Conservation (phyloP, 306 rosid species). For the Rubus parviflorus region DNA sequence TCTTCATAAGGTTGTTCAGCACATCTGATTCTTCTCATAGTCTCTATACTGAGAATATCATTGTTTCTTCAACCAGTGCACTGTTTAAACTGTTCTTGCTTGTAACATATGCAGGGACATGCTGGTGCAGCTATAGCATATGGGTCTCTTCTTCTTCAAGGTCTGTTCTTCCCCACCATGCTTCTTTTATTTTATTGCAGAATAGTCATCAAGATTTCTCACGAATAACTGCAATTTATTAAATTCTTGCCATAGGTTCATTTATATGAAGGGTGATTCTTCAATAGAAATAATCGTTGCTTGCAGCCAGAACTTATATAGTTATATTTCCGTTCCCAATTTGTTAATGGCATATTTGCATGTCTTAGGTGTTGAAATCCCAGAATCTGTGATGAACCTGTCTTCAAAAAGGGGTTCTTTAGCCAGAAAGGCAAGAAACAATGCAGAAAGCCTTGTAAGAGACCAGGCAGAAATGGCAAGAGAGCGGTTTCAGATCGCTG, state of each 20-base stretch:
- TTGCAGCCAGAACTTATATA: neutral
- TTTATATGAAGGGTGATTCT: neutral
- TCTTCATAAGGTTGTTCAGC: neutral
- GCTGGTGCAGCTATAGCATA: slow-evolving; percentile 89
- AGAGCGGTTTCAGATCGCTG: slow-evolving; percentile 80
- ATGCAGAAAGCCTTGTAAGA: slow-evolving; percentile 34
- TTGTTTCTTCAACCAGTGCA: neutral
- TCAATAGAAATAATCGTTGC: neutral
- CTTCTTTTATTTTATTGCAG: slow-evolving; percentile 11
- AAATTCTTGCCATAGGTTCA: neutral
- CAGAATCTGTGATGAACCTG: slow-evolving; percentile 56
- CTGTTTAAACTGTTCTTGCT: neutral
- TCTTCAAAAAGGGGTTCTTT: slow-evolving; percentile 44
- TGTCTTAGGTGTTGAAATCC: slow-evolving; percentile 69
- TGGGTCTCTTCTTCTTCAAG: slow-evolving; percentile 95
- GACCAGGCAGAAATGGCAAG: slow-evolving; percentile 76
- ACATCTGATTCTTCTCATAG: neutral
- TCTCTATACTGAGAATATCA: neutral
- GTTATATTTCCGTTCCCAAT: neutral
- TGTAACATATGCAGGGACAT: slow-evolving; percentile 62
- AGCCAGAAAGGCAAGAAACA: slow-evolving; percentile 44
- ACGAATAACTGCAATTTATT: neutral
- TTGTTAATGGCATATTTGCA: slow-evolving; percentile 5
- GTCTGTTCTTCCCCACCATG: slow-evolving; percentile 35
- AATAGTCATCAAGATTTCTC: neutral